Percentiles rank a stretch among this genome's conserved stretches.
These are phyloP conservation scores for Psilocybe sp. DNA, from an alignment of 768 basidiomycete genomes.

Conservation along the genomic window DNA sequence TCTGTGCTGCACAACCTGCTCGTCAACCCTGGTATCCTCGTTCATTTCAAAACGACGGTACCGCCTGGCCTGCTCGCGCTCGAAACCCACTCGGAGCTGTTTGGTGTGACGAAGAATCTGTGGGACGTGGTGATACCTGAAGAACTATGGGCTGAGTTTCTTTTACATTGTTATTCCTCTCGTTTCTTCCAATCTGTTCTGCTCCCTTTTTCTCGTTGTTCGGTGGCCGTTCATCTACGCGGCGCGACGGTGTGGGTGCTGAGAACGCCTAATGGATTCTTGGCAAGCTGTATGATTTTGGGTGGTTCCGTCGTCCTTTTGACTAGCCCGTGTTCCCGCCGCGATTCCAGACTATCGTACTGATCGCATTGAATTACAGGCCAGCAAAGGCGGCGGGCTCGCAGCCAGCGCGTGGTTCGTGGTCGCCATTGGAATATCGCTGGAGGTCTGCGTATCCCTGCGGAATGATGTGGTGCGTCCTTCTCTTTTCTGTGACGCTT, in stretches of 20 bases:
- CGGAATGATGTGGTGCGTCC: slow-evolving; percentile 56
- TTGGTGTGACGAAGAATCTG: slow-evolving; percentile 62
- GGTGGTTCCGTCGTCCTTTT: too few species aligned
- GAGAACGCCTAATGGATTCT: too few species aligned
- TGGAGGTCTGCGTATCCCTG: slow-evolving; percentile 70
- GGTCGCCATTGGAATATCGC: slow-evolving; percentile 71
- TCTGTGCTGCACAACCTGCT: slow-evolving; percentile 56
- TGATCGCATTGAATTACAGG: too few species aligned
- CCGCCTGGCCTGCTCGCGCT: slow-evolving; percentile 55
- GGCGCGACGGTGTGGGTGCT: too few species aligned
- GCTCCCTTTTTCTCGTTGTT: too few species aligned
- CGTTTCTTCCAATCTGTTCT: too few species aligned
- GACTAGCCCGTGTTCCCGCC: too few species aligned
- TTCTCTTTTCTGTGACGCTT: too few species aligned
- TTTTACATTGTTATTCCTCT: too few species aligned
- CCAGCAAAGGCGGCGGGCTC: slow-evolving; percentile 67
- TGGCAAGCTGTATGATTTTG: too few species aligned
- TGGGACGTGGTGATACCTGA: slow-evolving; percentile 49
- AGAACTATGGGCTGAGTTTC: slow-evolving; percentile 46
- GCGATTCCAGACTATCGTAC: too few species aligned
- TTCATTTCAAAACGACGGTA: slow-evolving; percentile 62
- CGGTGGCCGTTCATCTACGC: too few species aligned
- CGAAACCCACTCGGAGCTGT: slow-evolving; percentile 58
- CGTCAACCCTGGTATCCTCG: slow-evolving; percentile 60
- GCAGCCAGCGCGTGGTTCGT: slow-evolving; percentile 62